phyloP scores from a whole-genome alignment of 2,329 filamentous ascomycete species.

The Diaporthe ilicicola region DNA sequence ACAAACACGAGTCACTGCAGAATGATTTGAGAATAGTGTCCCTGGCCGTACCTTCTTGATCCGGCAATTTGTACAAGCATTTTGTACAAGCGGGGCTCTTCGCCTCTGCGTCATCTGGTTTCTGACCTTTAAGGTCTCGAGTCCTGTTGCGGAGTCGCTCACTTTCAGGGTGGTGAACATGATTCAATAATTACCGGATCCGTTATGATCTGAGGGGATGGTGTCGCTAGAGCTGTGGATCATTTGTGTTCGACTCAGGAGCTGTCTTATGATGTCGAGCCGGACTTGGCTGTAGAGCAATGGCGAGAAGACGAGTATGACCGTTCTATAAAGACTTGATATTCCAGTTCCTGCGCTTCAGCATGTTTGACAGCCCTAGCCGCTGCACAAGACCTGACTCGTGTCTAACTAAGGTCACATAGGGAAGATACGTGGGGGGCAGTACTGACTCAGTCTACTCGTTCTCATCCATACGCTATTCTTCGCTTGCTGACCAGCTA shows the following conservation, averaged over 20 bases:
- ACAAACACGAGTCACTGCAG: background rate
- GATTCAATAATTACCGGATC: background rate
- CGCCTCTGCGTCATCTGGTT: background rate
- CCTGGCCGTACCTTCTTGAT: background rate
- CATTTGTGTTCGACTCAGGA: background rate
- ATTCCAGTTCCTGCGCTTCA: background rate
- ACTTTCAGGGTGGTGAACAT: background rate
- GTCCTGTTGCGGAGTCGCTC: background rate
- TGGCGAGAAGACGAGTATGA: background rate
- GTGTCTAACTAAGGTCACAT: background rate
- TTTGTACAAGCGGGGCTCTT: constrained; percentile 1
- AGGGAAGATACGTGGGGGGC: background rate
- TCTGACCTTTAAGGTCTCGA: background rate
- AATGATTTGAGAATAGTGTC: background rate
- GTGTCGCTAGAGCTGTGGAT: background rate
- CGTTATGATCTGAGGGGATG: background rate
- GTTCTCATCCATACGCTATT: background rate
- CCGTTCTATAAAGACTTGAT: background rate
- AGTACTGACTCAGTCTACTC: background rate
- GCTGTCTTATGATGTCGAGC: background rate
- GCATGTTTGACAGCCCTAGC: background rate
- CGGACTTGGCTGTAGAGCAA: background rate
- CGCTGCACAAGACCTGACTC: background rate
- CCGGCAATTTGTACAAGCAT: background rate
- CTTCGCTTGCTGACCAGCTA: background rate